Base-by-base conservation (phyloP, 2,329 filamentous ascomycete species). In the Beauveria varroae region DNA sequence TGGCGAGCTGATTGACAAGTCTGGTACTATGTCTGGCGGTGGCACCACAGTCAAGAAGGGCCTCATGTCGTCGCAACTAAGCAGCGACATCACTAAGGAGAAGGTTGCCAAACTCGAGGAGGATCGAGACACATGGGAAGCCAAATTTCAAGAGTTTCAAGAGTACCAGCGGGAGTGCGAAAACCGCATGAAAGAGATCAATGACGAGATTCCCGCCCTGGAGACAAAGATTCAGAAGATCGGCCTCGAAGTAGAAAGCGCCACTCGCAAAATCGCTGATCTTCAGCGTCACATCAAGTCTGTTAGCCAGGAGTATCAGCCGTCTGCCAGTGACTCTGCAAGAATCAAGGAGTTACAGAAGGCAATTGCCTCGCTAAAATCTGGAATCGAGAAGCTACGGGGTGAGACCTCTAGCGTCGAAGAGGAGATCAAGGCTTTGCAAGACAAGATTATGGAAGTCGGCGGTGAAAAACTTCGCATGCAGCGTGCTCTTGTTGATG, bases 391-490 rank as follows among this genome's bases (percentile, higher is more conserved):
- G 62, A 89, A 88, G 68, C 82, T 99, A 10, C 90, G 86, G 64
- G 81, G 84, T 10, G 91, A 98, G 74, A 97, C 90, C n/a, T 85
- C 90, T 1, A 95, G 88, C 51, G 86, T 96, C 9, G 95, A 99
- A 72, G 87, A 88, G 28, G 95, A 98, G 74, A 98, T 99, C 75
- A 93, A 96, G 75, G 82, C 82, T 22, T 80, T 99, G 1, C 93
- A 99, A 72, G 88, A 95, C 81, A 96, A 93, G 79, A 99, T 99
- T 70, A 98, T 99, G 95, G 89, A 97, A 74, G 88, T 96, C 65
- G 95, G 95, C 70, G 95, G 95, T 75, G 92, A 98, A 69, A 92
- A 91, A 75, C 85, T 99, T 20, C 88, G 95, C 60, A 85, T 88
- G 20, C 93, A 99, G 72, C 93, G 95, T 68, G 87, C 91, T 64